Percentiles rank a stretch among this genome's conserved stretches.
Conservation (phyloP, 169 alveolate genomes). For the Toxoplasma gondii region DNA sequence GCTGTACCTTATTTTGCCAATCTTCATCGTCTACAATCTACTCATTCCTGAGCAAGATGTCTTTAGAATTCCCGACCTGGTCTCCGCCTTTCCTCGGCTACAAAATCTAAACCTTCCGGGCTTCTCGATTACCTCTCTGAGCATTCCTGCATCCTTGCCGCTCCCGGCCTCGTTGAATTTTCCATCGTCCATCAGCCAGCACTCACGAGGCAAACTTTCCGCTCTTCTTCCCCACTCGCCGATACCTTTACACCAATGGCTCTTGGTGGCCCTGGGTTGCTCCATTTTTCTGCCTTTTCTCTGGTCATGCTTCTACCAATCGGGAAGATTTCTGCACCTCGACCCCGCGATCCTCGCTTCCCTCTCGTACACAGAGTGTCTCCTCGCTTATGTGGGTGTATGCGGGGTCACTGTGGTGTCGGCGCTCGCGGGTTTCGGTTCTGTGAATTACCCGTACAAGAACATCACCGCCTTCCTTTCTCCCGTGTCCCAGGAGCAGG, state of each 20-base stretch:
- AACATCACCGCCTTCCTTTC: constrained; percentile 56
- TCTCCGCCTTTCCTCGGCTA: constrained; percentile 20
- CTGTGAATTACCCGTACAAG: constrained; percentile 56
- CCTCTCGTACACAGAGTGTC: constrained; percentile 59
- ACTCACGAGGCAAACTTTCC: neutral
- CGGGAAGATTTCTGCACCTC: constrained; percentile 59
- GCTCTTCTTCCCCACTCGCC: neutral
- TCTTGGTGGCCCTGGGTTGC: constrained; percentile 41
- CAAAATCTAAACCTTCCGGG: neutral
- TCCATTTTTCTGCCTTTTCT: constrained; percentile 49
- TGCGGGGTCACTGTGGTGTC: constrained; percentile 66
- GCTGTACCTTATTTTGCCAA: constrained; percentile 59
- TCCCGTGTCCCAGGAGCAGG: constrained; percentile 48
- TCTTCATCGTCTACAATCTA: constrained; percentile 45
- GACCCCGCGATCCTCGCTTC: constrained; percentile 41
- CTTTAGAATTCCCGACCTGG: constrained; percentile 44
- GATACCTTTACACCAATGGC: constrained; percentile 34
- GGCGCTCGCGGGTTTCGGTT: constrained; percentile 67
- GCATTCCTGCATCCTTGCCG: neutral
- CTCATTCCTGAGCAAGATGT: constrained; percentile 33
- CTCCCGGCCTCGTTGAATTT: constrained; percentile 21
- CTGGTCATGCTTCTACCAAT: constrained; percentile 62
- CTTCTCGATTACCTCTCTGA: neutral
- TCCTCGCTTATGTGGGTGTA: constrained; percentile 63
- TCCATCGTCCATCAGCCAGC: neutral